phyloP scores from a whole-genome alignment of 2,329 filamentous ascomycete species.

The Penicillium sp. region DNA sequence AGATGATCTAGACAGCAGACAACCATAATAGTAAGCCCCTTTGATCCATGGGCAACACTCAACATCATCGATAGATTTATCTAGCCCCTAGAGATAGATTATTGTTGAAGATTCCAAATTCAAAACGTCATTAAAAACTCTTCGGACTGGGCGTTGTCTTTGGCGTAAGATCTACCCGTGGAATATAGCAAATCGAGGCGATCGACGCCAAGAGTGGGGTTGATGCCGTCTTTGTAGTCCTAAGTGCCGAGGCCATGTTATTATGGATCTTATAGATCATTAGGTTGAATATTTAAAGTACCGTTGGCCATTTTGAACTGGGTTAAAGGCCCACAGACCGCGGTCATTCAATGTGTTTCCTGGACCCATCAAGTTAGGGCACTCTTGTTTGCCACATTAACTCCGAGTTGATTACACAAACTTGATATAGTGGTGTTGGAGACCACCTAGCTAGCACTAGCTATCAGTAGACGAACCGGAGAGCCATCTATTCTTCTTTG shows the following conservation, averaged over 20 bases:
- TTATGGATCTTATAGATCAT: background rate
- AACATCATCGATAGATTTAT: background rate
- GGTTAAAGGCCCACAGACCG: background rate
- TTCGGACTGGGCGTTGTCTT: background rate
- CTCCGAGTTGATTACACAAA: background rate
- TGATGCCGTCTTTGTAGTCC: background rate
- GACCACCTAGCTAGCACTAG: background rate
- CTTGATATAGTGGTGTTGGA: background rate
- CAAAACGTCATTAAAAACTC: background rate
- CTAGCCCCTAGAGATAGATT: background rate
- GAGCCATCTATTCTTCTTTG: background rate
- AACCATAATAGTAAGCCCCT: background rate
- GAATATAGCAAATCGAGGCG: background rate
- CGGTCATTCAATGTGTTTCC: background rate
- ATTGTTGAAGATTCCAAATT: background rate
- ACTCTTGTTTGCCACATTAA: too few species aligned
- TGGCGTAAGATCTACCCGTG: background rate
- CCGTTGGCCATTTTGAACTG: background rate
- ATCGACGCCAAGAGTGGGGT: conserved; percentile 5
- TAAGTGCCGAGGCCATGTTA: background rate
- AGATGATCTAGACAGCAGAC: background rate
- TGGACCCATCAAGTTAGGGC: background rate
- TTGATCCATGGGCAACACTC: background rate
- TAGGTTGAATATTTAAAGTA: background rate
- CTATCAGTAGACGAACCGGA: background rate